Conservation (phyloP, 192 early-diverging fungal species). For the Linnemannia zychae region DNA sequence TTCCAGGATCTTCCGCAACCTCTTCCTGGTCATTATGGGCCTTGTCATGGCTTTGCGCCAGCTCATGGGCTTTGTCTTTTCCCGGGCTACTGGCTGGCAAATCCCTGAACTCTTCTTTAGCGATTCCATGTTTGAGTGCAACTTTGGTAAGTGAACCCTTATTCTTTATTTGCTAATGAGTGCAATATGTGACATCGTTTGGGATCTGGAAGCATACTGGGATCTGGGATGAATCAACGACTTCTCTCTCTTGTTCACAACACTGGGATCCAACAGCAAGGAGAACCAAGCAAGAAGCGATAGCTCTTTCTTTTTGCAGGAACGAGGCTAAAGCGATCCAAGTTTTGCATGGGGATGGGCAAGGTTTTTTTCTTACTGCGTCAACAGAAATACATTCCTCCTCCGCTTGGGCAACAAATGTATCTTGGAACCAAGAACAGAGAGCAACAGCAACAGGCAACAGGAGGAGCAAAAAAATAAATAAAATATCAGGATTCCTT, state of each 20-base stretch:
- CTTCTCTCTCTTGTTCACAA: neutral
- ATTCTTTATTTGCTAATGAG: neutral
- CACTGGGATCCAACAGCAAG: neutral
- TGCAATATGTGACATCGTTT: neutral
- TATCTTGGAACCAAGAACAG: neutral
- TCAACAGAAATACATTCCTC: conserved; percentile 6
- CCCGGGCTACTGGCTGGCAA: conserved; percentile 64
- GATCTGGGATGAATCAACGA: conserved; percentile 9
- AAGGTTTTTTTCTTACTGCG: neutral
- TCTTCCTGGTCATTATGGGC: conserved; percentile 41
- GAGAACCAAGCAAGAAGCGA: neutral
- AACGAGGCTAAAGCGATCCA: neutral
- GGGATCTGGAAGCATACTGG: conserved; percentile 9
- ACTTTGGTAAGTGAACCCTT: conserved; percentile 59
- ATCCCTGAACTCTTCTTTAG: conserved; percentile 67
- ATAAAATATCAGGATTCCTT: neutral
- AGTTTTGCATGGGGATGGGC: neutral
- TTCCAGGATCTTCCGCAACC: conserved; percentile 52
- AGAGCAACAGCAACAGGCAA: neutral
- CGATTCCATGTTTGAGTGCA: conserved; percentile 67
- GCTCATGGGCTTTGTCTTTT: conserved; percentile 62
- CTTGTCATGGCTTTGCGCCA: conserved; percentile 52
- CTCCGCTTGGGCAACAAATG: conserved; percentile 2
- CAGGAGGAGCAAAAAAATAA: too few relatives aligned
- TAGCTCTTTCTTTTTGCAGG: neutral